Evolutionary conservation across 192 early-diverging fungal species (phyloP).

Genomic region (Jimgerdemannia lactiflua): DNA sequence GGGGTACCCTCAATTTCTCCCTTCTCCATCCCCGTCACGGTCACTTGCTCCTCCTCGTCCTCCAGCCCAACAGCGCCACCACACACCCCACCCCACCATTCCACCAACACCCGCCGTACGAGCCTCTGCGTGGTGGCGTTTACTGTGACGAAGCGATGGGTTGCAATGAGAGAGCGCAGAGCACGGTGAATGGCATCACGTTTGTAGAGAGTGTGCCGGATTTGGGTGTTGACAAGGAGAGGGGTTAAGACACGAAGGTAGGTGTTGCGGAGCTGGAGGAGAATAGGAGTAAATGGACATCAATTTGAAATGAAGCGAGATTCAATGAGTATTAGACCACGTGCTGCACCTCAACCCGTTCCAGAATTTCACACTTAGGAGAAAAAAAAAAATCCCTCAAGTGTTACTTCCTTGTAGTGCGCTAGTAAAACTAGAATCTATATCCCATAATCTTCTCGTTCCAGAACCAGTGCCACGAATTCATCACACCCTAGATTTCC

Average conservation of each 20-base stretch:
- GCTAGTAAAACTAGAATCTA: too few relatives aligned
- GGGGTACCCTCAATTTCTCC: not conserved
- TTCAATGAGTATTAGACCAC: conserved; percentile 1
- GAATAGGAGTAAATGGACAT: not conserved
- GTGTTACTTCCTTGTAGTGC: too few relatives aligned
- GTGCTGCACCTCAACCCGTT: conserved; percentile 19
- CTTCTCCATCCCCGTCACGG: not conserved
- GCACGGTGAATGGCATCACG: conserved; percentile 41
- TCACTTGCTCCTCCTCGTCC: not conserved
- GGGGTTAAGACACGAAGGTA: conserved; percentile 66
- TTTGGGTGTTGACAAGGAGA: conserved; percentile 61
- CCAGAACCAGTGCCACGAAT: too few relatives aligned
- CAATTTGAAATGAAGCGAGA: not conserved
- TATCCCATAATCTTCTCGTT: too few relatives aligned
- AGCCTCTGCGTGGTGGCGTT: conserved; percentile 42
- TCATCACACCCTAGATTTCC: too few relatives aligned
- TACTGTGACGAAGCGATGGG: conserved; percentile 28
- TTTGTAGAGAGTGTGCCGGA: conserved; percentile 43
- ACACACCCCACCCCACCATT: conserved; percentile 41
- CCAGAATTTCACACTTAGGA: conserved; percentile 6
- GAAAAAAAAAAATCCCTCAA: too few relatives aligned
- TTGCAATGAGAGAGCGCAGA: conserved; percentile 38
- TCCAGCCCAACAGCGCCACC: not conserved
- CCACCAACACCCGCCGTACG: conserved; percentile 38
- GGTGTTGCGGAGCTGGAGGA: conserved; percentile 53